Conservation (phyloP, 306 rosid species). For the Senna siamea region DNA sequence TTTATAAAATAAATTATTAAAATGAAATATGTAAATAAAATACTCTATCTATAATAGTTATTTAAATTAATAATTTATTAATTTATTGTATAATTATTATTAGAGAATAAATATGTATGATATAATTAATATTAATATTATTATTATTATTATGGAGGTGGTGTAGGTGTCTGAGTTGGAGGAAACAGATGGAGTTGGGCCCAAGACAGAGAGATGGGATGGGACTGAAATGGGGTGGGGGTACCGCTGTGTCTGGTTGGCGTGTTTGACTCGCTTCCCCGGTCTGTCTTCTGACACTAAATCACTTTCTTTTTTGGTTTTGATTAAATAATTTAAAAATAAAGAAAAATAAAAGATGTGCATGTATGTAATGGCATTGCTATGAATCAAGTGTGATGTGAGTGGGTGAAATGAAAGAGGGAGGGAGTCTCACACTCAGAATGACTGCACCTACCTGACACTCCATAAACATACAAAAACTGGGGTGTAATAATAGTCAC, state of each 20-base stretch:
- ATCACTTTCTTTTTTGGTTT: not conserved
- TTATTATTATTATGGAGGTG: too few relatives aligned
- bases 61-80: too few relatives aligned
- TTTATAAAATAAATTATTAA: too few relatives aligned
- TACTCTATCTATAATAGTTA: too few relatives aligned
- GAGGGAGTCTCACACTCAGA: slow-evolving; percentile 38
- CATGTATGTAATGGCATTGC: too few relatives aligned
- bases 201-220: slow-evolving; percentile 38
- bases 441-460: slow-evolving; percentile 47
- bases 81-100: too few relatives aligned
- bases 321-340: not conserved
- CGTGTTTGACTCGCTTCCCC: slow-evolving; percentile 63
- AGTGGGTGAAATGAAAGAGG: slow-evolving; percentile 40
- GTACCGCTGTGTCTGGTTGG: slow-evolving; percentile 31
- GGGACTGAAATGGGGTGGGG: not conserved
- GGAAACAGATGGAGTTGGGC: slow-evolving; percentile 69
- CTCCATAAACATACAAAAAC: slow-evolving; percentile 37
- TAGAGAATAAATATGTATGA: too few relatives aligned
- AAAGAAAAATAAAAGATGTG: not conserved
- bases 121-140: too few relatives aligned
- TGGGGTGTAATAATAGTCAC: slow-evolving; percentile 47
- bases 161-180: slow-evolving; percentile 64
- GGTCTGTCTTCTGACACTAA: slow-evolving; percentile 14
- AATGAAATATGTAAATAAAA: too few relatives aligned
- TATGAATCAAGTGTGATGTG: slow-evolving; percentile 7